phyloP scores from a whole-genome alignment of 495 filamentous ascomycete species.

The Talaromyces trachyspermus region DNA sequence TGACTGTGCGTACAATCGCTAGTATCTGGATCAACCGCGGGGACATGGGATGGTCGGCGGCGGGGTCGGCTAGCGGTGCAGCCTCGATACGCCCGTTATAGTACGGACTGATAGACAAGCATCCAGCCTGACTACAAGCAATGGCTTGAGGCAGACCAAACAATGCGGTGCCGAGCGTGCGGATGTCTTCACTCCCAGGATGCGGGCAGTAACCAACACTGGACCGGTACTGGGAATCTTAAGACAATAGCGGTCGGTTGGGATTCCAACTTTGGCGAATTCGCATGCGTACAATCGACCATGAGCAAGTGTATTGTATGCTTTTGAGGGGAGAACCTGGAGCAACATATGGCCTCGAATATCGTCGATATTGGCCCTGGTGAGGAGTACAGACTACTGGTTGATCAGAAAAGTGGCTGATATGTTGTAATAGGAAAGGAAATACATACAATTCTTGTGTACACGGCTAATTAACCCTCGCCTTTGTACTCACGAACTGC shows the following conservation, averaged over 20 bases:
- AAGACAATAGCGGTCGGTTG: slow-evolving; percentile 45
- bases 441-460: slow-evolving; percentile 26
- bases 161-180: slow-evolving; percentile 49
- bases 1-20: slow-evolving; percentile 31
- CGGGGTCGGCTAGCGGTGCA: slow-evolving; percentile 27
- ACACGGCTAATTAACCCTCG: slow-evolving; percentile 32
- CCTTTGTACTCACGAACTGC: slow-evolving; percentile 30
- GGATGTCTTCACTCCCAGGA: slow-evolving; percentile 40
- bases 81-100: slow-evolving; percentile 30
- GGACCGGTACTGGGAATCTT: slow-evolving; percentile 55
- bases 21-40: slow-evolving; percentile 31
- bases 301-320: slow-evolving; percentile 32
- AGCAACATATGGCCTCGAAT: slow-evolving; percentile 33
- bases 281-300: slow-evolving; percentile 31
- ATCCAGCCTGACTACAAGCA: slow-evolving; percentile 44
- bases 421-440: neutral
- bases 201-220: slow-evolving; percentile 46
- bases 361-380: slow-evolving; percentile 32
- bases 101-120: slow-evolving; percentile 51
- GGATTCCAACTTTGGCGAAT: slow-evolving; percentile 29
- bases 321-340: slow-evolving; percentile 29
- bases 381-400: too few relatives aligned
- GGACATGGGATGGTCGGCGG: slow-evolving; percentile 30
- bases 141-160: slow-evolving; percentile 51
- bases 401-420: slow-evolving; percentile 13